Percentiles rank a stretch among this genome's conserved stretches.
Evolutionary conservation across 768 basidiomycete genomes (phyloP).

Genomic region (Lentinula edodes): DNA sequence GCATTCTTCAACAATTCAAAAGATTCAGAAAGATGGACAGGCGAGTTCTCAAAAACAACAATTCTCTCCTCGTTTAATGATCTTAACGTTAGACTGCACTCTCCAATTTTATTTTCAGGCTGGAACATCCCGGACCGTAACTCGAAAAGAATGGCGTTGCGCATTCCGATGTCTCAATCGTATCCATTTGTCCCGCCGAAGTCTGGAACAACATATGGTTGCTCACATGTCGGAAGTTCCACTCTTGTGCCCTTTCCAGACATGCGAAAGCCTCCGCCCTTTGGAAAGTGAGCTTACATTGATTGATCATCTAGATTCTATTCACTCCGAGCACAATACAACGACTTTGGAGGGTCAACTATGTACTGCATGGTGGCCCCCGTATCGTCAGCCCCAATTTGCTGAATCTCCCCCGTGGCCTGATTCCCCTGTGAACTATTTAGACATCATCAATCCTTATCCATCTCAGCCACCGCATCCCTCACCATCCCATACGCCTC

Average conservation of each 20-base stretch:
- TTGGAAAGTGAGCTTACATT: background rate
- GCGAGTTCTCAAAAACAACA: background rate
- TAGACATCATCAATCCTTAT: background rate
- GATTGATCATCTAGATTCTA: background rate
- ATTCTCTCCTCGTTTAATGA: background rate
- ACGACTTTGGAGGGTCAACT: background rate
- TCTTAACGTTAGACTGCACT: background rate
- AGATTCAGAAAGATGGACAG: background rate
- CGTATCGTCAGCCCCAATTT: background rate
- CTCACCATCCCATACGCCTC: background rate
- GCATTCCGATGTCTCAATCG: background rate
- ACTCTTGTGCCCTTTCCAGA: background rate
- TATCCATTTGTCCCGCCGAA: background rate
- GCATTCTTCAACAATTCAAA: background rate
- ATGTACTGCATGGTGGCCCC: background rate
- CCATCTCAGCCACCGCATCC: background rate
- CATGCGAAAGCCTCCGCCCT: background rate
- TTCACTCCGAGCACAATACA: background rate
- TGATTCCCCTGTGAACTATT: background rate
- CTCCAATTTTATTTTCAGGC: background rate
- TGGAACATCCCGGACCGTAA: background rate
- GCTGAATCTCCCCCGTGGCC: background rate
- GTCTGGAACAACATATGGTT: background rate
- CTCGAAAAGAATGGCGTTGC: slow-evolving; percentile 1
- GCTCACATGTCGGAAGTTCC: background rate